A percentile compares a stretch with the other conserved stretches of the same genome.
phyloP scores from a whole-genome alignment of 805 yeast genomes.

The Lachancea kluyveri region DNA sequence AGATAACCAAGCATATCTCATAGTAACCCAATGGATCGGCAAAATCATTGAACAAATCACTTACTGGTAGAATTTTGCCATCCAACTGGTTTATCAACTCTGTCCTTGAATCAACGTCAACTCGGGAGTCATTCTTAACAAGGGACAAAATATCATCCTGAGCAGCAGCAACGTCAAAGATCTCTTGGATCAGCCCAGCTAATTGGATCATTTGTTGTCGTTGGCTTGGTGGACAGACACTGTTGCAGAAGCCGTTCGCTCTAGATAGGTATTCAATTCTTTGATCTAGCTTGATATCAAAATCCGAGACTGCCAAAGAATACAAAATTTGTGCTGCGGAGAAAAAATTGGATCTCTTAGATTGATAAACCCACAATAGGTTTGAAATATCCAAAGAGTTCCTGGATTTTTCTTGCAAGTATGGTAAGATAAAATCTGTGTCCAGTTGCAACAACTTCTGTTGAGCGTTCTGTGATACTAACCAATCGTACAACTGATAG shows the following conservation, averaged over 20 bases:
- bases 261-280: conserved; percentile 86
- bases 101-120: conserved; percentile 39
- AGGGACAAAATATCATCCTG: conserved; percentile 50
- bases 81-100: conserved; percentile 51
- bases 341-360: conserved; percentile 69
- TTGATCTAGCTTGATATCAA: conserved; percentile 58
- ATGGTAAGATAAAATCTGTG: conserved; percentile 74
- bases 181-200: conserved; percentile 64
- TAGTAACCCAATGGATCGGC: conserved; percentile 85
- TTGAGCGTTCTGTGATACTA: conserved; percentile 67
- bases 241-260: conserved; percentile 88
- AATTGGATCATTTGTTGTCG: conserved; percentile 73
- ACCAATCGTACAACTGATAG: conserved; percentile 89
- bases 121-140: conserved; percentile 46
- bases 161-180: conserved; percentile 78
- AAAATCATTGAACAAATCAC: conserved; percentile 77
- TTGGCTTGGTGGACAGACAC: conserved; percentile 69
- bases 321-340: conserved; percentile 82
- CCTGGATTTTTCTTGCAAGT: conserved; percentile 60
- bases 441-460: conserved; percentile 73
- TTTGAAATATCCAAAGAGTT: conserved; percentile 70
- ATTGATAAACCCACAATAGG: conserved; percentile 81
- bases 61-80: conserved; percentile 59
- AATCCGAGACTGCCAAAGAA: conserved; percentile 66
- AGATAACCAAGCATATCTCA: conserved; percentile 71